These are phyloP conservation scores for Ganoderma meredithae DNA, from an alignment of 1,284 basidiomycete genomes.

Conservation along the genomic window DNA sequence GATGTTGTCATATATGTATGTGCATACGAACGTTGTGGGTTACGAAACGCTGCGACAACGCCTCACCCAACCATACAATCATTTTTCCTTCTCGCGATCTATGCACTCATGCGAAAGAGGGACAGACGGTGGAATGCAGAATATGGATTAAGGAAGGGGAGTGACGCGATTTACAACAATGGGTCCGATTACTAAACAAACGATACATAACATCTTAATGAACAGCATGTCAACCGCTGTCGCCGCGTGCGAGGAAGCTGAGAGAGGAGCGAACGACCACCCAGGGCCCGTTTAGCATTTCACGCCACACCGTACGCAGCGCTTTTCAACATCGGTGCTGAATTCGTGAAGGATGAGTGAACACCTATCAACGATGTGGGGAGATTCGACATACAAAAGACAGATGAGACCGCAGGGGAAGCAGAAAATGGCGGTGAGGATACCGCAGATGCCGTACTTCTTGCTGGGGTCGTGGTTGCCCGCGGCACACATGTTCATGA, in stretches of 20 bases:
- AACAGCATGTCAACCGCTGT: neutral
- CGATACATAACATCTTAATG: neutral
- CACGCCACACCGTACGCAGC: conserved; percentile 35
- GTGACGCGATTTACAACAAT: neutral
- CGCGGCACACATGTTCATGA: conserved; percentile 26
- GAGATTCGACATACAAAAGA: conserved; percentile 36
- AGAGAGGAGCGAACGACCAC: neutral
- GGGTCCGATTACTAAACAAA: neutral
- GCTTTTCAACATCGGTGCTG: conserved; percentile 31
- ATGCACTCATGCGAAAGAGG: neutral
- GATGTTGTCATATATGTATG: neutral
- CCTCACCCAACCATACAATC: neutral
- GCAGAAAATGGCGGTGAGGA: conserved; percentile 37
- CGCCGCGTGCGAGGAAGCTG: neutral
- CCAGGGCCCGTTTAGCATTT: conserved; percentile 12
- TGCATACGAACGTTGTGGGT: neutral
- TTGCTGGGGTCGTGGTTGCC: conserved; percentile 38
- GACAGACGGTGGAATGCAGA: neutral
- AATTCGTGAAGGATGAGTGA: neutral
- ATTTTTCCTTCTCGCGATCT: neutral
- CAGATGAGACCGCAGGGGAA: conserved; percentile 40
- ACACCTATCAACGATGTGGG: neutral
- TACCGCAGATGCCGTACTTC: conserved; percentile 38
- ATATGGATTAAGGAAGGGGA: neutral
- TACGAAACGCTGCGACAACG: neutral